Evolutionary conservation across 164 flowering plant species (phyloP).

Genomic region (Tetracentron sinense): DNA sequence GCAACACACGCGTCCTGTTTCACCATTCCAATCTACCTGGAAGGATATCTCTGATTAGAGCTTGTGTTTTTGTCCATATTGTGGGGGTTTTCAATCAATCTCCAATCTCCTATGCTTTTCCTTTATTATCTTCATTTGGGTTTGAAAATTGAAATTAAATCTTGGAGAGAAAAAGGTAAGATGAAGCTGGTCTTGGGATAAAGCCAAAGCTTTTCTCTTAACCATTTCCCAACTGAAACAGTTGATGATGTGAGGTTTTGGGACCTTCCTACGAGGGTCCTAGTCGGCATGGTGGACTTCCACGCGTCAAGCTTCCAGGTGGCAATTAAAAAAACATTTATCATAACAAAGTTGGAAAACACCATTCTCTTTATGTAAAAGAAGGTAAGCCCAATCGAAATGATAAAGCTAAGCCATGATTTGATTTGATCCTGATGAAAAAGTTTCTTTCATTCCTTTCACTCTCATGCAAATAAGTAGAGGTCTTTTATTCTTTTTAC

Average conservation of each 20-base stretch:
- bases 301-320: constrained; percentile 7
- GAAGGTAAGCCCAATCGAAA: not conserved
- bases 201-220: not conserved
- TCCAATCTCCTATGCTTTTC: too few species aligned
- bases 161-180: not conserved
- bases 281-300: constrained; percentile 30
- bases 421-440: not conserved
- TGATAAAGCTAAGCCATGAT: not conserved
- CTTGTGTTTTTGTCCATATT: too few species aligned
- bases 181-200: not conserved
- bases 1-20: too few species aligned
- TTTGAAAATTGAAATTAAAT: too few species aligned
- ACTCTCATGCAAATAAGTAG: too few species aligned
- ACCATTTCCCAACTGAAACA: constrained; percentile 20
- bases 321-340: not conserved
- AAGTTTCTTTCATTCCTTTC: not conserved
- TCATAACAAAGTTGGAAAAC: not conserved
- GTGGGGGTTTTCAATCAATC: too few species aligned
- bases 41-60: too few species aligned
- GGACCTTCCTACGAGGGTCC: constrained; percentile 27
- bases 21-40: too few species aligned
- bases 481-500: not conserved
- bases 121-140: too few species aligned
- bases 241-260: constrained; percentile 26
- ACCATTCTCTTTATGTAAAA: not conserved